A percentile compares a stretch with the other conserved stretches of the same genome.
phyloP scores from a whole-genome alignment of 345 rosid species.

The Salix exigua region DNA sequence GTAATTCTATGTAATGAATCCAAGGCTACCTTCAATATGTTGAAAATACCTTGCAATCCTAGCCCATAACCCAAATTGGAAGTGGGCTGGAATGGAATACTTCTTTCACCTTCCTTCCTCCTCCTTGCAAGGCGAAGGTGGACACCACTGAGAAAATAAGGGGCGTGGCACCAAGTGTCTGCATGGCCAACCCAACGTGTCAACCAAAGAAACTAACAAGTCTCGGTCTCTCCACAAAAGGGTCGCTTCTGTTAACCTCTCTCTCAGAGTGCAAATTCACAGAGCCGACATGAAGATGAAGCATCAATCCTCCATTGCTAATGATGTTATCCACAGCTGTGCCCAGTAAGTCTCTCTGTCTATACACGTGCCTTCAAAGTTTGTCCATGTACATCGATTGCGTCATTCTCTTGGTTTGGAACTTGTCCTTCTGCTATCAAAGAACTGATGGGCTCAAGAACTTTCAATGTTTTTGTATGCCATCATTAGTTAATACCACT shows the following conservation, averaged over 20 bases:
- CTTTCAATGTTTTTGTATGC: too few relatives aligned
- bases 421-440: background rate
- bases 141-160: background rate
- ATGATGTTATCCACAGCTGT: conserved; percentile 54
- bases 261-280: background rate
- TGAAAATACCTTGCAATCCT: too few relatives aligned
- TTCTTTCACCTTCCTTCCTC: too few relatives aligned
- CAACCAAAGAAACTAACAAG: background rate
- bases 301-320: conserved; percentile 79
- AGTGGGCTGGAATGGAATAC: too few relatives aligned
- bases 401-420: background rate
- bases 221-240: background rate
- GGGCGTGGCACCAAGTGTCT: conserved; percentile 20
- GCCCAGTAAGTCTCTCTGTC: conserved; percentile 46
- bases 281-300: conserved; percentile 33
- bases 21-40: too few relatives aligned
- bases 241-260: background rate
- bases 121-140: background rate
- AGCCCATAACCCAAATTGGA: too few relatives aligned
- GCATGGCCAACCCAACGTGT: conserved; percentile 47
- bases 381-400: background rate
- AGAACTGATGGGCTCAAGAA: too few relatives aligned
- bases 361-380: background rate
- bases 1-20: too few relatives aligned
- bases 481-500: too few relatives aligned